These are phyloP conservation scores for Fereydounia khargensis DNA, from an alignment of 1,284 basidiomycete genomes.

Conservation along the genomic window DNA sequence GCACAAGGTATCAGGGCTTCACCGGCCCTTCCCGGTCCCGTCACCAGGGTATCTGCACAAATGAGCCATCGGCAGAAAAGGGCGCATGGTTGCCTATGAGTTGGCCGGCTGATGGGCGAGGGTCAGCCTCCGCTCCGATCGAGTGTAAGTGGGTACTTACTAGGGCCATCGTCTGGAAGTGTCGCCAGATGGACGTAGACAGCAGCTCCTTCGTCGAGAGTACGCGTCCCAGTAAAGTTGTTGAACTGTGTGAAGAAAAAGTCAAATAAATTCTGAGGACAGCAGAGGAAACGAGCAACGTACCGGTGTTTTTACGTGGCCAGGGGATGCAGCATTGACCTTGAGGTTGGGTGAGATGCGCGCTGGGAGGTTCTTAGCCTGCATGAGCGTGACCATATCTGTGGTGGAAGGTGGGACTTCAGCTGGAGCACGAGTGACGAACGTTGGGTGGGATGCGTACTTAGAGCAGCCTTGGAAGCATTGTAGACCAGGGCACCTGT, in stretches of 20 bases:
- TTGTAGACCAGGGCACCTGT: conserved; percentile 27
- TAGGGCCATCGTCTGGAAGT: conserved; percentile 9
- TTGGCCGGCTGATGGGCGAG: too few species aligned
- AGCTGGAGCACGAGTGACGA: too few species aligned
- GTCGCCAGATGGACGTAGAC: conserved; percentile 16
- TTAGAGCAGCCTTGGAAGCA: conserved; percentile 13
- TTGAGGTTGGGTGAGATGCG: conserved; percentile 5
- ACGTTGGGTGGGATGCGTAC: too few species aligned
- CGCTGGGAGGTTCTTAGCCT: conserved; percentile 10
- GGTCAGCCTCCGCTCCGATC: too few species aligned
- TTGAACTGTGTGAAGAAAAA: too few species aligned
- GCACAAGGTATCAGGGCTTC: too few species aligned
- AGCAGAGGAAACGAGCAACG: too few species aligned
- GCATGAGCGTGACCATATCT: conserved; percentile 26
- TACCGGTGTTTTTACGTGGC: conserved; percentile 15
- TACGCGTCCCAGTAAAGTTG: conserved; percentile 13
- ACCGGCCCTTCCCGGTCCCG: too few species aligned
- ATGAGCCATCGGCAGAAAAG: conserved; percentile 3
- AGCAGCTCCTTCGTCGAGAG: conserved; percentile 9
- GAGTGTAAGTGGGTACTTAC: too few species aligned
- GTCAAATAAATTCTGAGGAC: too few species aligned
- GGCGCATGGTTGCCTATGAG: conserved; percentile 13
- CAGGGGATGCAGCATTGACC: conserved; percentile 18
- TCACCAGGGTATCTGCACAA: conserved; percentile 12
- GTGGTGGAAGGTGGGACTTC: too few species aligned